A percentile compares a stretch with the other conserved stretches of the same genome.
Evolutionary conservation across 169 alveolate species (phyloP).

Genomic region (Nephromyces sp.): DNA sequence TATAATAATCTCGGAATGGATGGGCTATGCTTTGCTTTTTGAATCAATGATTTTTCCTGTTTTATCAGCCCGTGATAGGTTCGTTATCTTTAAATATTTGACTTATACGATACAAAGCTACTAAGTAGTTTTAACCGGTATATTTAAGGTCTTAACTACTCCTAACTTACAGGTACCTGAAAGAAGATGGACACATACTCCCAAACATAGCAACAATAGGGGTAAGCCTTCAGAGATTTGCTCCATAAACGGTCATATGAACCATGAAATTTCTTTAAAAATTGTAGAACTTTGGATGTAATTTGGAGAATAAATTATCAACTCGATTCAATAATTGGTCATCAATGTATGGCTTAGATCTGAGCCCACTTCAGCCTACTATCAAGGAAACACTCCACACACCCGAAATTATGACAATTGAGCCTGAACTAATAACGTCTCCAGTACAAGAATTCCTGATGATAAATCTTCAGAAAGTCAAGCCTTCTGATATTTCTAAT

Average conservation of each 20-base stretch:
- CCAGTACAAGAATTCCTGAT: background rate
- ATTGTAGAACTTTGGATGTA: no score
- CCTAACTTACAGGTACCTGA: background rate
- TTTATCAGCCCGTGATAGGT: slow-evolving; percentile 69
- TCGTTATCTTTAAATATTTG: background rate
- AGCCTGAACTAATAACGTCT: background rate
- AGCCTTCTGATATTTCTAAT: no score
- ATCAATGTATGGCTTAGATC: background rate
- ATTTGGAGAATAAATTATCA: no score
- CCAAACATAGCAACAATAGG: background rate
- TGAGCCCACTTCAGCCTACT: background rate
- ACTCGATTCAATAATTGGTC: no score
- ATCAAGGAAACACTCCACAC: background rate
- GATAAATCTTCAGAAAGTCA: background rate
- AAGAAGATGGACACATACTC: background rate
- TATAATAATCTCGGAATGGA: slow-evolving; percentile 72
- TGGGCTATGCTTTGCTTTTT: slow-evolving; percentile 70
- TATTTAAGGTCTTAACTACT: background rate
- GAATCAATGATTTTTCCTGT: slow-evolving; percentile 77
- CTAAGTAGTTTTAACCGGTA: background rate
- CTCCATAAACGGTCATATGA: background rate
- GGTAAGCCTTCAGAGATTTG: background rate
- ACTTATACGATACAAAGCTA: background rate
- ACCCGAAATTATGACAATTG: background rate
- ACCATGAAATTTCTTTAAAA: background rate